Percentiles rank a stretch among this genome's conserved stretches.
Conservation (phyloP, 202 grass and related monocot genomes). For the Setaria viridis region DNA sequence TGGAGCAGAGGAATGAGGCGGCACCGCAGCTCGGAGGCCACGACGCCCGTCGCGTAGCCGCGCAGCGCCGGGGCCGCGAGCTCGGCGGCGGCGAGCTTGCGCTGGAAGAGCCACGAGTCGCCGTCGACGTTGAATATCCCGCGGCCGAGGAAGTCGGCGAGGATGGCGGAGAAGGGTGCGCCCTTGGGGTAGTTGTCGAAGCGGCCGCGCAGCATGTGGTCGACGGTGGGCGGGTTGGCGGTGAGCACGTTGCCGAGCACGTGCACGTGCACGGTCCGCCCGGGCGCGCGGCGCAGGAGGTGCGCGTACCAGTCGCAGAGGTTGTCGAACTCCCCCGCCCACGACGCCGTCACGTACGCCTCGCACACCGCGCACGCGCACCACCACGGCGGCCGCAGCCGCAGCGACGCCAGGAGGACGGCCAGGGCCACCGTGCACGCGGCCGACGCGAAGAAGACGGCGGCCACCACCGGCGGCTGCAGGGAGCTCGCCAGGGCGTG, state of each 20-base stretch:
- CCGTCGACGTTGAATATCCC: slow-evolving; percentile 98
- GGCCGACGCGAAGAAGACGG: slow-evolving; percentile 61
- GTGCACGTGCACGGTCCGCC: slow-evolving; percentile 82
- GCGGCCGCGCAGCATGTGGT: slow-evolving; percentile 79
- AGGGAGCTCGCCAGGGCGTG: slow-evolving; percentile 56
- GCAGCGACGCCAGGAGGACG: slow-evolving; percentile 49
- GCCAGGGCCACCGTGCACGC: slow-evolving; percentile 54
- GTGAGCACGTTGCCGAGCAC: slow-evolving; percentile 86
- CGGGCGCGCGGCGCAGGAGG: slow-evolving; percentile 70
- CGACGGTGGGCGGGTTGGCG: slow-evolving; percentile 79
- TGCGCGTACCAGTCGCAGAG: slow-evolving; percentile 96
- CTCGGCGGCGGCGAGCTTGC: slow-evolving; percentile 73
- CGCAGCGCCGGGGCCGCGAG: slow-evolving; percentile 53
- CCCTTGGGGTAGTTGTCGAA: slow-evolving; percentile 97
- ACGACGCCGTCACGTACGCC: slow-evolving; percentile 77
- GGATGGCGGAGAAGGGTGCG: slow-evolving; percentile 77
- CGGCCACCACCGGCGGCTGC: slow-evolving; percentile 66
- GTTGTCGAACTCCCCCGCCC: slow-evolving; percentile 73
- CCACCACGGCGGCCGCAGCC: slow-evolving; percentile 64
- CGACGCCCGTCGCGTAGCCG: slow-evolving; percentile 52
- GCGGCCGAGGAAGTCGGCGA: slow-evolving; percentile 93
- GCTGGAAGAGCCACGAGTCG: slow-evolving; percentile 79
- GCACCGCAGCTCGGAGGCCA: slow-evolving; percentile 63
- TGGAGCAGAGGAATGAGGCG: slow-evolving; percentile 69
- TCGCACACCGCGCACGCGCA: slow-evolving; percentile 82